Evolutionary conservation across 805 yeast genomes (phyloP).

Genomic region (Metschnikowia reukaufii): DNA sequence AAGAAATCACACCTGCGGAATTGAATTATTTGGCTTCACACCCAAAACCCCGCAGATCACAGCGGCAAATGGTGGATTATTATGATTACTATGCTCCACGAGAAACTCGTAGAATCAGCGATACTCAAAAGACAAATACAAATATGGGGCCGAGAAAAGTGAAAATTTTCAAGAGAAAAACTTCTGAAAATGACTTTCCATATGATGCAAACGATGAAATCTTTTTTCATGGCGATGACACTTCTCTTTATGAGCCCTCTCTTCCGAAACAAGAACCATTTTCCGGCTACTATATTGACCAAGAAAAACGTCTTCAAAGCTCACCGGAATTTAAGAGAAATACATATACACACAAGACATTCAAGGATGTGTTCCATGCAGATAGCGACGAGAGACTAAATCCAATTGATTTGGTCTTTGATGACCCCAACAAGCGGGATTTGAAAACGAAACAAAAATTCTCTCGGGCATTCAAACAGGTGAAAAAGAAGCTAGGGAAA

Average conservation of each 20-base stretch:
- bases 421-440: slow-evolving; percentile 22
- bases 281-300: slow-evolving; percentile 38
- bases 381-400: slow-evolving; percentile 34
- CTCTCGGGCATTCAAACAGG: slow-evolving; percentile 23
- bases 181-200: not conserved
- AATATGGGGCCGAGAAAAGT: not conserved
- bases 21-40: slow-evolving; percentile 17
- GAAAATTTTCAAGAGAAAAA: not conserved
- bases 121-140: not conserved
- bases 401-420: slow-evolving; percentile 43
- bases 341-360: slow-evolving; percentile 40
- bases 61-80: slow-evolving; percentile 8
- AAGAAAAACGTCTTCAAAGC: slow-evolving; percentile 35
- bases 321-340: slow-evolving; percentile 33
- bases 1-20: slow-evolving; percentile 43
- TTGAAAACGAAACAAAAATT: slow-evolving; percentile 25
- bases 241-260: slow-evolving; percentile 13
- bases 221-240: slow-evolving; percentile 2
- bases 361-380: slow-evolving; percentile 35
- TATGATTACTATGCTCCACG: slow-evolving; percentile 10
- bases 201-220: not conserved
- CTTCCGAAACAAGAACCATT: slow-evolving; percentile 10
- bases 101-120: not conserved
- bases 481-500: slow-evolving; percentile 31
- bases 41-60: not conserved